These are phyloP conservation scores for Botrytis paeoniae DNA, from an alignment of 2,329 filamentous ascomycete species.

Conservation along the genomic window DNA sequence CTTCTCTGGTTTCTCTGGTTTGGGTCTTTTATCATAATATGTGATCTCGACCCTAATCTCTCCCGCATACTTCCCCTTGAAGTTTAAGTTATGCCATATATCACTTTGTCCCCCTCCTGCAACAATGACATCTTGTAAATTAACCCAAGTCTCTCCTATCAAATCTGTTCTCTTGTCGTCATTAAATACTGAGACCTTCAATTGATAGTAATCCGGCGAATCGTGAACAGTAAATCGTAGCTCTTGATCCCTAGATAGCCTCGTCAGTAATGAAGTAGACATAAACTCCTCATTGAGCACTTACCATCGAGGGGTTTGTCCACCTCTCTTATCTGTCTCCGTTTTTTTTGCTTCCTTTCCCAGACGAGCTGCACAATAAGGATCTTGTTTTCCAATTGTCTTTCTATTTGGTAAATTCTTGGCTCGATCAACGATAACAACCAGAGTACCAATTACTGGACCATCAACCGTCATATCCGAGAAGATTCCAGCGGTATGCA, in stretches of 20 bases:
- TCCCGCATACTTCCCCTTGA: slow-evolving; percentile 91
- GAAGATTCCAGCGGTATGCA: slow-evolving; percentile 89
- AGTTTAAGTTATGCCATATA: slow-evolving; percentile 84
- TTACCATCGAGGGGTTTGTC: slow-evolving; percentile 94
- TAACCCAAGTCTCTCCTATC: slow-evolving; percentile 91
- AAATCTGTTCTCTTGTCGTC: slow-evolving; percentile 97
- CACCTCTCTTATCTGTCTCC: slow-evolving; percentile 86
- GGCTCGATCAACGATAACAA: slow-evolving; percentile 87
- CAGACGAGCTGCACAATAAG: slow-evolving; percentile 88
- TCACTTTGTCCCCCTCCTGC: slow-evolving; percentile 90
- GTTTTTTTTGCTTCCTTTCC: slow-evolving; percentile 99
- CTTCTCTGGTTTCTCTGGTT: slow-evolving; percentile 68
- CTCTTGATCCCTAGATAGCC: slow-evolving; percentile 82
- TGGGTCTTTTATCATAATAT: slow-evolving; percentile 87
- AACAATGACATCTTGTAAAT: slow-evolving; percentile 75
- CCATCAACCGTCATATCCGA: slow-evolving; percentile 92
- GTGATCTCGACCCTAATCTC: slow-evolving; percentile 94
- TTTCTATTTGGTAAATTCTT: slow-evolving; percentile 97
- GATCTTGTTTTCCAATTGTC: slow-evolving; percentile 97
- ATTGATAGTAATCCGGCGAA: slow-evolving; percentile 90
- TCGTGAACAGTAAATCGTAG: slow-evolving; percentile 95
- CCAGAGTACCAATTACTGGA: slow-evolving; percentile 87
- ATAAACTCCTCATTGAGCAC: slow-evolving; percentile 31
- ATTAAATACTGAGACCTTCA: slow-evolving; percentile 96
- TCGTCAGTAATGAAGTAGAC: slow-evolving; percentile 25